These are phyloP conservation scores for Perkinsus marinus DNA, from an alignment of 169 alveolate species.

Conservation along the genomic window DNA sequence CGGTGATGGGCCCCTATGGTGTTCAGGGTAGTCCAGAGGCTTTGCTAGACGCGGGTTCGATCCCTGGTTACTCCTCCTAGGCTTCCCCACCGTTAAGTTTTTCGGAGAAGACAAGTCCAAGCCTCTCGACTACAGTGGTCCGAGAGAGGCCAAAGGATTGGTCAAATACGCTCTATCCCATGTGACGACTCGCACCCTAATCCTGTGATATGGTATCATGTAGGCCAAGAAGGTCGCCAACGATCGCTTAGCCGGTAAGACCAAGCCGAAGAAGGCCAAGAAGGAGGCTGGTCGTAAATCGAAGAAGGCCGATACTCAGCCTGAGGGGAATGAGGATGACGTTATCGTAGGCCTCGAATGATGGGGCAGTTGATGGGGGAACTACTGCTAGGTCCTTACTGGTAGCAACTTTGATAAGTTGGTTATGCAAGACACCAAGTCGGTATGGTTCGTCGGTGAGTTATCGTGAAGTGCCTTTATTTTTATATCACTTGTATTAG, in stretches of 20 bases:
- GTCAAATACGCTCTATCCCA: conserved; percentile 15
- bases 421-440: conserved; percentile 35
- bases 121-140: conserved; percentile 30
- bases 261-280: not conserved
- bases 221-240: conserved; percentile 19
- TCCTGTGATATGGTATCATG: not conserved
- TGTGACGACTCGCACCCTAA: not conserved
- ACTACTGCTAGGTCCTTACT: conserved; percentile 19
- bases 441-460: conserved; percentile 30
- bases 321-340: not conserved
- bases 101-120: conserved; percentile 24
- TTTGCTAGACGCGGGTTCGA: not conserved
- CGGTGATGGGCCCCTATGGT: conserved; percentile 36
- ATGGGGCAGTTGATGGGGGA: not conserved
- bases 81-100: conserved; percentile 75
- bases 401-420: conserved; percentile 33
- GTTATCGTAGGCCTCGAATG: not conserved
- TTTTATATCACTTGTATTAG: not conserved
- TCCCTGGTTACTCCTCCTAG: not conserved
- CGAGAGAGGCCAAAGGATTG: conserved; percentile 16
- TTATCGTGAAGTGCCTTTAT: not conserved
- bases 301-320: not conserved
- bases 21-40: conserved; percentile 58
- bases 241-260: conserved; percentile 9
- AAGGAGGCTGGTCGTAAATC: conserved; percentile 9